phyloP scores from a whole-genome alignment of 192 early-diverging fungal species.

The Jimgerdemannia lactiflua region DNA sequence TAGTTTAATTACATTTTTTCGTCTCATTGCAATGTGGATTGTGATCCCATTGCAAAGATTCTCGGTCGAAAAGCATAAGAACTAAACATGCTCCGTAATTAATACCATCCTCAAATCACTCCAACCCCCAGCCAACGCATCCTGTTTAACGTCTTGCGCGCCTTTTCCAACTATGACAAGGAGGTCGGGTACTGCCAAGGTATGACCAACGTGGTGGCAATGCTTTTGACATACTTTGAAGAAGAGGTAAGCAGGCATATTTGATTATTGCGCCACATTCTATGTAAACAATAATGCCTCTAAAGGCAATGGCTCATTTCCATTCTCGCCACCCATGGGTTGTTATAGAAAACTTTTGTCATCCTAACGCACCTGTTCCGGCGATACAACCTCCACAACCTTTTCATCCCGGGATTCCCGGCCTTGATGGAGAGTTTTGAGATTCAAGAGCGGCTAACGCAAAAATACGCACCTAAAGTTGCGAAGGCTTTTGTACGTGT shows the following conservation, averaged over 20 bases:
- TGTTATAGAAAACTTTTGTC: constrained; percentile 46
- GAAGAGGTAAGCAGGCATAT: constrained; percentile 39
- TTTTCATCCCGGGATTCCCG: constrained; percentile 55
- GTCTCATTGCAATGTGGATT: neutral
- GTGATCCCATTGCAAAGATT: neutral
- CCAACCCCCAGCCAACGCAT: constrained; percentile 55
- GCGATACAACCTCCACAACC: constrained; percentile 42
- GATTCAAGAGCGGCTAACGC: constrained; percentile 49
- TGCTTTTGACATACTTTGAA: constrained; percentile 67
- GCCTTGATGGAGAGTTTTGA: constrained; percentile 51
- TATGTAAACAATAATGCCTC: no score
- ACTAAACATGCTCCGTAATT: neutral
- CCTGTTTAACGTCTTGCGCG: constrained; percentile 78
- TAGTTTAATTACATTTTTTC: neutral
- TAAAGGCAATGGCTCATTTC: neutral
- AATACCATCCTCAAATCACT: neutral
- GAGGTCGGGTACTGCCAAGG: constrained; percentile 90
- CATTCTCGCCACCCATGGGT: neutral
- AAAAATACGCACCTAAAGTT: constrained; percentile 43
- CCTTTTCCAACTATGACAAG: constrained; percentile 71
- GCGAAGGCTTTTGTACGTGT: constrained; percentile 39
- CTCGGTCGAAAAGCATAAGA: no score
- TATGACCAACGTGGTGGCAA: constrained; percentile 76
- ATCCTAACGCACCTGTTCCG: constrained; percentile 47
- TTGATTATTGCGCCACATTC: no score